Conservation (phyloP, 495 filamentous ascomycete species). For the Aspergillus steynii region DNA sequence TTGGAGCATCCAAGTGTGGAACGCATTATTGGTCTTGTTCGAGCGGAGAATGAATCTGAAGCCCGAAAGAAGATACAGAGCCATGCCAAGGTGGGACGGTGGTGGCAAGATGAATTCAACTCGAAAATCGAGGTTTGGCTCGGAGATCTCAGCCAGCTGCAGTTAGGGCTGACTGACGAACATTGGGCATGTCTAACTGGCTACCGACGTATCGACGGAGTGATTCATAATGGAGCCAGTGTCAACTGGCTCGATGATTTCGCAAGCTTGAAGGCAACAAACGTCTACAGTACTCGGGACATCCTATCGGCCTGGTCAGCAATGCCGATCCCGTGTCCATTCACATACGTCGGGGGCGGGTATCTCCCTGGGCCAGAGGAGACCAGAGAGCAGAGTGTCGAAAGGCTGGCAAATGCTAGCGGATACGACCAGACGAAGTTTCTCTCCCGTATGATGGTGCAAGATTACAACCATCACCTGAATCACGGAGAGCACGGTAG, state of each 20-base stretch:
- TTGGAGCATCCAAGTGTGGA: conserved; percentile 12
- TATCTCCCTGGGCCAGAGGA: conserved; percentile 16
- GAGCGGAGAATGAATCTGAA: conserved; percentile 11
- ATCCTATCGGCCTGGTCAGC: conserved; percentile 18
- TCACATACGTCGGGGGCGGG: conserved; percentile 31
- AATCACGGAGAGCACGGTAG: background rate
- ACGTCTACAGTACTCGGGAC: conserved; percentile 27
- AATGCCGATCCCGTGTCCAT: conserved; percentile 4
- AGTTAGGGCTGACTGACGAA: conserved; percentile 21
- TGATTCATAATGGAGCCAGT: conserved; percentile 36
- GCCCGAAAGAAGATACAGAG: conserved; percentile 22
- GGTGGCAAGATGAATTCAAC: conserved; percentile 27
- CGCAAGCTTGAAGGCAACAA: conserved; percentile 21
- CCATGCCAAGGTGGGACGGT: conserved; percentile 20
- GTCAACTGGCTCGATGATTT: conserved; percentile 30
- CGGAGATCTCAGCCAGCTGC: conserved; percentile 28
- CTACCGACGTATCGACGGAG: conserved; percentile 18
- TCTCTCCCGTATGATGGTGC: conserved; percentile 25
- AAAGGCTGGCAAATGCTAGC: conserved; percentile 13
- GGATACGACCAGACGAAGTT: conserved; percentile 36
- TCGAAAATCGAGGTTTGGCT: conserved; percentile 27
- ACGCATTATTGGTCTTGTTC: conserved; percentile 28
- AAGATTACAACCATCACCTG: conserved; percentile 12
- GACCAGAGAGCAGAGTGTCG: conserved; percentile 11
- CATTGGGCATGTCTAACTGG: conserved; percentile 22